Conservation (phyloP, 352 stramenopile genomes). For the Phytophthora agathidicida region DNA sequence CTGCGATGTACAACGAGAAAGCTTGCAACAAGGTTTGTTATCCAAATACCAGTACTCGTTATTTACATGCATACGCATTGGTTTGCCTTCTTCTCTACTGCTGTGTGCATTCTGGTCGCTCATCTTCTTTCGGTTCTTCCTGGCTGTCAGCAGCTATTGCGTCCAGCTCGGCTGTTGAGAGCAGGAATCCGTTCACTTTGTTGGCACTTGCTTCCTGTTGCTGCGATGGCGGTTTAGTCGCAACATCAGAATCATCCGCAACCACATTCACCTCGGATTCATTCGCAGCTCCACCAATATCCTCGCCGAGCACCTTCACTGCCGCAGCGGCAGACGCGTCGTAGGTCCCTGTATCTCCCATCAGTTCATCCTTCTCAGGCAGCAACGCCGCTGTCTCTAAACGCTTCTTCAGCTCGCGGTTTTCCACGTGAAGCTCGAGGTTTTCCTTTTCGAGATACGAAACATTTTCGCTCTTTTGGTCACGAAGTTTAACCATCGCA, state of each 20-base stretch:
- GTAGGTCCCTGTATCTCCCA: conserved; percentile 26
- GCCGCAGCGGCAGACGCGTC: conserved; percentile 37
- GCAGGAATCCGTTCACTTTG: conserved; percentile 41
- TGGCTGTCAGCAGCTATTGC: conserved; percentile 25
- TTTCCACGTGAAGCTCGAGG: conserved; percentile 66
- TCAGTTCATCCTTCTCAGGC: conserved; percentile 15
- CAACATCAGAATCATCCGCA: not conserved
- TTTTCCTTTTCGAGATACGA: conserved; percentile 77
- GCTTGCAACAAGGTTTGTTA: too few relatives aligned
- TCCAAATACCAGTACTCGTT: conserved; percentile 6
- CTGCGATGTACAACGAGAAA: not conserved
- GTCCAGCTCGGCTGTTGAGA: conserved; percentile 36
- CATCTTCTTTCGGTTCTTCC: conserved; percentile 43
- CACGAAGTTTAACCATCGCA: conserved; percentile 20
- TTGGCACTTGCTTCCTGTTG: not conserved
- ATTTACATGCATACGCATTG: conserved; percentile 6
- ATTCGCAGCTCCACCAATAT: conserved; percentile 2
- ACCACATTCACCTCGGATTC: conserved; percentile 7
- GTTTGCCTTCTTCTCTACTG: conserved; percentile 36
- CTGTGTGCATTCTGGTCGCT: conserved; percentile 46
- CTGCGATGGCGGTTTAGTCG: not conserved
- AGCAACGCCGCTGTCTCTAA: conserved; percentile 30
- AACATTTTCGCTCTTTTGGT: conserved; percentile 45
- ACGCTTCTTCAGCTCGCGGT: conserved; percentile 57
- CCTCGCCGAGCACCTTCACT: conserved; percentile 22